phyloP scores from a whole-genome alignment of 306 rosid genomes.

The Medicago ruthenica region DNA sequence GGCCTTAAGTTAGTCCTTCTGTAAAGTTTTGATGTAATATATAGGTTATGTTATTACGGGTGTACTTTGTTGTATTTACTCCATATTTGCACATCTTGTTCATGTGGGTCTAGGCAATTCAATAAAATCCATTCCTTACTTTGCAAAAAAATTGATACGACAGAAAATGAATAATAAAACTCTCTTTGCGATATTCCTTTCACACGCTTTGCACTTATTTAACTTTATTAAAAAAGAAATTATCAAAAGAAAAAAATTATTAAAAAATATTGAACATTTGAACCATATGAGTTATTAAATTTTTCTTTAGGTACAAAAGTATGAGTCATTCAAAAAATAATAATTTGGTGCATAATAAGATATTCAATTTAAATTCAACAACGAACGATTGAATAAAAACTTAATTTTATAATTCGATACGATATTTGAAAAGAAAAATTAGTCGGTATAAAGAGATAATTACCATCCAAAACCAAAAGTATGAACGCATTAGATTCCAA shows the following conservation, averaged over 20 bases:
- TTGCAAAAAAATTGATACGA: neutral
- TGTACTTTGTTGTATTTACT: neutral
- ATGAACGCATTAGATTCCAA: slow-evolving; percentile 47
- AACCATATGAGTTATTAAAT: neutral
- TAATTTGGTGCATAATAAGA: too few relatives aligned
- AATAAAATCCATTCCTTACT: neutral
- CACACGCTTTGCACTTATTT: neutral
- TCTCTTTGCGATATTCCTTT: neutral
- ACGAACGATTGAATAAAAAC: too few relatives aligned
- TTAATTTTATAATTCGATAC: neutral
- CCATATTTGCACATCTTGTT: neutral
- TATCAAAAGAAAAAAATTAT: too few relatives aligned
- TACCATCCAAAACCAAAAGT: neutral
- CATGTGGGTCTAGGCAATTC: neutral
- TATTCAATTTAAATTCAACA: too few relatives aligned
- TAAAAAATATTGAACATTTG: neutral
- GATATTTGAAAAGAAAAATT: neutral
- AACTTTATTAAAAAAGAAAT: too few relatives aligned
- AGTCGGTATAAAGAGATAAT: slow-evolving; percentile 1
- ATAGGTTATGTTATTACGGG: neutral
- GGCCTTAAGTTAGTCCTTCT: neutral
- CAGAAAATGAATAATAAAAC: neutral
- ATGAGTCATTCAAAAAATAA: too few relatives aligned
- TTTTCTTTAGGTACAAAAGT: too few relatives aligned
- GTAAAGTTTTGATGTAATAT: neutral